phyloP scores from a whole-genome alignment of 495 filamentous ascomycete species.

The Hypoxylon perforatum region DNA sequence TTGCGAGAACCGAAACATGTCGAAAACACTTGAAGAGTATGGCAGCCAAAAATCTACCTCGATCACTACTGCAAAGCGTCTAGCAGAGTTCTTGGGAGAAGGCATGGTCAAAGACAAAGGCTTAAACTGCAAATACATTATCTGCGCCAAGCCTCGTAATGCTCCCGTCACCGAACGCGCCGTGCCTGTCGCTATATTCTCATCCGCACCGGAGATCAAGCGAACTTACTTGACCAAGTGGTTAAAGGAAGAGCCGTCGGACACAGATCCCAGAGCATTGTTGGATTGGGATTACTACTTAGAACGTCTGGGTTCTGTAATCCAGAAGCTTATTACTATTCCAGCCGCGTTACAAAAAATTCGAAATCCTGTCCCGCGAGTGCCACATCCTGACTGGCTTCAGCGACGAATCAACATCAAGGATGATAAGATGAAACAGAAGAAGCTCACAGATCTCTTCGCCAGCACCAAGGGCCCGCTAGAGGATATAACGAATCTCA shows the following conservation, averaged over 20 bases:
- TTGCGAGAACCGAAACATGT: constrained; percentile 98
- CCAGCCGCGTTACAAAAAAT: constrained; percentile 96
- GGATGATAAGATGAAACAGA: constrained; percentile 97
- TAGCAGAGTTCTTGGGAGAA: constrained; percentile 96
- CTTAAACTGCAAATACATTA: constrained; percentile 99
- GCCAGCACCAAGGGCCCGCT: constrained; percentile 72
- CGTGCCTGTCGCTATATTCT: constrained; percentile 96
- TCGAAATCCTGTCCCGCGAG: constrained; percentile 90
- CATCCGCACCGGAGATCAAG: constrained; percentile 87
- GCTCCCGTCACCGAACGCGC: constrained; percentile 95
- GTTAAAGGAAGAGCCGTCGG: constrained; percentile 91
- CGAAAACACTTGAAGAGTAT: constrained; percentile 95
- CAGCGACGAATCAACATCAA: constrained; percentile 92
- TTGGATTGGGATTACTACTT: constrained; percentile 98
- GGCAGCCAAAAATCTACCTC: constrained; percentile 95
- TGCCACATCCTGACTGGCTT: constrained; percentile 96
- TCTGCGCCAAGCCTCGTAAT: constrained; percentile 84
- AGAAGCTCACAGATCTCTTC: constrained; percentile 97
- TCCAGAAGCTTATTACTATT: constrained; percentile 99
- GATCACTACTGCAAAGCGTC: constrained; percentile 95
- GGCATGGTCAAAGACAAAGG: constrained; percentile 99
- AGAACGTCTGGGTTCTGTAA: constrained; percentile 92
- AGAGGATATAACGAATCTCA: constrained; percentile 77
- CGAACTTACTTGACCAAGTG: constrained; percentile 92
- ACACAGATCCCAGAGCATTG: constrained; percentile 88